Conservation (phyloP, 176 grass and related monocot species). For the Oryza glumipatula region DNA sequence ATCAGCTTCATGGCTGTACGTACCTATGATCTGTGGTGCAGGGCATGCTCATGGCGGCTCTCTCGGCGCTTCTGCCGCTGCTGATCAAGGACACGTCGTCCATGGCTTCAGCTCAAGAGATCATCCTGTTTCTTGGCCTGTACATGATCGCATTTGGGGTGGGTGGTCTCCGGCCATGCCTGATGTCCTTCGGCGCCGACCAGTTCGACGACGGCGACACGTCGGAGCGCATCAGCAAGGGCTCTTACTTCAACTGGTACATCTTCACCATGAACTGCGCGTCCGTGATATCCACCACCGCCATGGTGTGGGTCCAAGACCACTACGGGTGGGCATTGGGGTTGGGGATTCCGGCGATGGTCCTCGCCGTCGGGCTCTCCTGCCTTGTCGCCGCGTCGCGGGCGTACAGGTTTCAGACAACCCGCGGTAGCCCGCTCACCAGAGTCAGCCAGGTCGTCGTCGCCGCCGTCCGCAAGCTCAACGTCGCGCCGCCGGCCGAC, state of each 20-base stretch:
- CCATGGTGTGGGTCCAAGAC: slow-evolving; percentile 38
- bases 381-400: slow-evolving; percentile 2
- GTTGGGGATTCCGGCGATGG: slow-evolving; percentile 20
- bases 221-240: slow-evolving; percentile 15
- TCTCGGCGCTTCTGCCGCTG: slow-evolving; percentile 42
- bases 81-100: neutral
- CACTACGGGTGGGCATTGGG: slow-evolving; percentile 39
- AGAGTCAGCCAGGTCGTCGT: slow-evolving; percentile 40
- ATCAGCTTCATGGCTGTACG: neutral
- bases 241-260: slow-evolving; percentile 8
- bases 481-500: neutral
- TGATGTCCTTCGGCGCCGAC: slow-evolving; percentile 58
- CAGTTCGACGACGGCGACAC: slow-evolving; percentile 51
- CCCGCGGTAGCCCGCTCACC: slow-evolving; percentile 30
- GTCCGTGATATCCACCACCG: slow-evolving; percentile 26
- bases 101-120: slow-evolving; percentile 1
- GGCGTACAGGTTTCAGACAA: slow-evolving; percentile 29
- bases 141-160: slow-evolving; percentile 51
- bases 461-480: slow-evolving; percentile 27
- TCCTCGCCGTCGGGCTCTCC: slow-evolving; percentile 20
- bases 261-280: slow-evolving; percentile 26
- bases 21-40: neutral
- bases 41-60: slow-evolving; percentile 43
- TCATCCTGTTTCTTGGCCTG: slow-evolving; percentile 42
- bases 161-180: slow-evolving; percentile 51